These are phyloP conservation scores for Osmanthus fragrans DNA, from an alignment of 257 asterid species.

Conservation along the genomic window DNA sequence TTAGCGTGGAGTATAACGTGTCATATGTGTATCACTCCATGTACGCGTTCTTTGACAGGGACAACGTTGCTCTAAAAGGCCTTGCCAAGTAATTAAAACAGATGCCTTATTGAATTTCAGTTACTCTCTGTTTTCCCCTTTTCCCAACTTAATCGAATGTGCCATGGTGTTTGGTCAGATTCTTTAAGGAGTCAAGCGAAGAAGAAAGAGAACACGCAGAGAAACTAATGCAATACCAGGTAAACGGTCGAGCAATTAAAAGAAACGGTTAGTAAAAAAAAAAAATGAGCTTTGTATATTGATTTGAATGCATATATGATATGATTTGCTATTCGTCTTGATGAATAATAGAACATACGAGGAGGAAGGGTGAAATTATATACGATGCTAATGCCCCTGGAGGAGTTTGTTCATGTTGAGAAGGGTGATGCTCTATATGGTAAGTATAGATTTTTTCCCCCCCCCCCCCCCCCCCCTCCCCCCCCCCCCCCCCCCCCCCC, in stretches of 20 bases:
- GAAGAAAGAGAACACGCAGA: slow-evolving; percentile 93
- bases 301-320: background rate
- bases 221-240: slow-evolving; percentile 89
- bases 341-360: slow-evolving; percentile 55
- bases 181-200: slow-evolving; percentile 73
- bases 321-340: background rate
- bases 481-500: background rate
- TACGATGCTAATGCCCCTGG: slow-evolving; percentile 46
- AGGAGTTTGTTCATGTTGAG: slow-evolving; percentile 70
- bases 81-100: slow-evolving; percentile 65
- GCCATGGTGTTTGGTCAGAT: slow-evolving; percentile 44
- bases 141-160: background rate
- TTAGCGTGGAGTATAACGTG: slow-evolving; percentile 78
- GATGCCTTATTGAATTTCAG: background rate
- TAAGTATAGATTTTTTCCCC: slow-evolving; percentile 18
- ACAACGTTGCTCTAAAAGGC: slow-evolving; percentile 83
- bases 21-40: slow-evolving; percentile 81
- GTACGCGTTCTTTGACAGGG: slow-evolving; percentile 82
- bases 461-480: background rate
- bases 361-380: slow-evolving; percentile 82
- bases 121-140: background rate
- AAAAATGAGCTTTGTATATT: too few relatives aligned
- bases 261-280: background rate
- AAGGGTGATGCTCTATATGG: slow-evolving; percentile 89
- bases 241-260: background rate